Percentiles rank a stretch among this genome's conserved stretches.
Conservation (phyloP, 345 rosid species). For the Eucalyptus pauciflora region DNA sequence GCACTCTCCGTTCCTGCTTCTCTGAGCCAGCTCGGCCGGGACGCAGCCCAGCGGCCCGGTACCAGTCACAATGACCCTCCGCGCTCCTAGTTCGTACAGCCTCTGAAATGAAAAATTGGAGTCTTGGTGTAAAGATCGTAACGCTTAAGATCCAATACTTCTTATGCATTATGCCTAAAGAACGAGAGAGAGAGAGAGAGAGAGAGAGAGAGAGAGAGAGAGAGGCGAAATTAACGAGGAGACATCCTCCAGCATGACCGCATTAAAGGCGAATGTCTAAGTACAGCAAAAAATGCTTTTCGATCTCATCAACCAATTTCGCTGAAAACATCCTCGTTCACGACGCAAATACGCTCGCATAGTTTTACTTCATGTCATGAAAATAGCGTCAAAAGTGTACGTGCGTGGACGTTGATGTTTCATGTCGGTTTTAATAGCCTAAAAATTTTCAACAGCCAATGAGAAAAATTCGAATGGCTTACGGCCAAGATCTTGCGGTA, state of each 20-base stretch:
- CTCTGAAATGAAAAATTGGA: constrained; percentile 24
- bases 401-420: not conserved
- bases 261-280: not conserved
- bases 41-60: constrained; percentile 92
- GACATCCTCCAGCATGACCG: not conserved
- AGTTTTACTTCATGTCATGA: not conserved
- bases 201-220: not conserved
- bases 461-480: not conserved
- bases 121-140: not conserved
- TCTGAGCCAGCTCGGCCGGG: constrained; percentile 73
- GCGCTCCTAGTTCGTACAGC: constrained; percentile 63
- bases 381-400: not conserved
- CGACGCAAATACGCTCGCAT: not conserved
- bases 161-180: not conserved
- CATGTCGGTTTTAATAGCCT: not conserved
- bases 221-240: not conserved
- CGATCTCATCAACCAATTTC: not conserved
- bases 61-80: constrained; percentile 83
- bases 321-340: not conserved
- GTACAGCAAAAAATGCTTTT: not conserved
- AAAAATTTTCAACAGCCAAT: not conserved
- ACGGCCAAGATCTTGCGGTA: constrained; percentile 43
- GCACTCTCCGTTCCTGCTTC: constrained; percentile 69
- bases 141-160: not conserved
- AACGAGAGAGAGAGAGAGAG: not conserved